Percentiles rank a stretch among this genome's conserved stretches.
phyloP scores from a whole-genome alignment of 78 protist species.

The Dictyostelium intermedium region DNA sequence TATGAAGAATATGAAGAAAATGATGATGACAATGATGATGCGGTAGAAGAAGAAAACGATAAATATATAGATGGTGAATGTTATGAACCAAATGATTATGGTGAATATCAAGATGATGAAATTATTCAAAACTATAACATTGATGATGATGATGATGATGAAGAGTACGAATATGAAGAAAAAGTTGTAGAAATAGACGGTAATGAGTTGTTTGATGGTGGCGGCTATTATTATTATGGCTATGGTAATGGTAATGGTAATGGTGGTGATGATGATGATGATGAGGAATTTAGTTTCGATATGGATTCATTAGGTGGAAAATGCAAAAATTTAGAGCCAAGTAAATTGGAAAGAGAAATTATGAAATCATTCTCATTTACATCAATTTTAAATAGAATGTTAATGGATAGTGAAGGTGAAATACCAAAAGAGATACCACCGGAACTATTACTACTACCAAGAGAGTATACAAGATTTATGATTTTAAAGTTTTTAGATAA shows the following conservation, averaged over 20 bases:
- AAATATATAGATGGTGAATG: background rate
- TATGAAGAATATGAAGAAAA: background rate
- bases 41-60: background rate
- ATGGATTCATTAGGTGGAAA: background rate
- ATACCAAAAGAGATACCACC: background rate
- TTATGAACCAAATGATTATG: background rate
- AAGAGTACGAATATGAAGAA: background rate
- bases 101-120: background rate
- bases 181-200: background rate
- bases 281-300: background rate
- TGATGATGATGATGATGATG: background rate
- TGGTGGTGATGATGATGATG: background rate
- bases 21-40: background rate
- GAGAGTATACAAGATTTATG: constrained; percentile 1
- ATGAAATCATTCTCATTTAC: background rate
- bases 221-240: too few species aligned
- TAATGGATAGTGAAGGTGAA: background rate
- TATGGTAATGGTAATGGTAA: background rate
- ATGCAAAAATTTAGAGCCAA: background rate
- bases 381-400: background rate
- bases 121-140: too few species aligned
- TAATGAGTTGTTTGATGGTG: too few species aligned
- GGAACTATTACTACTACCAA: background rate
- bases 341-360: background rate
- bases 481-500: background rate